A percentile compares a stretch with the other conserved stretches of the same genome.
Evolutionary conservation across 2,329 filamentous ascomycete species (phyloP).

Genomic region (Aspergillus viridinutans): DNA sequence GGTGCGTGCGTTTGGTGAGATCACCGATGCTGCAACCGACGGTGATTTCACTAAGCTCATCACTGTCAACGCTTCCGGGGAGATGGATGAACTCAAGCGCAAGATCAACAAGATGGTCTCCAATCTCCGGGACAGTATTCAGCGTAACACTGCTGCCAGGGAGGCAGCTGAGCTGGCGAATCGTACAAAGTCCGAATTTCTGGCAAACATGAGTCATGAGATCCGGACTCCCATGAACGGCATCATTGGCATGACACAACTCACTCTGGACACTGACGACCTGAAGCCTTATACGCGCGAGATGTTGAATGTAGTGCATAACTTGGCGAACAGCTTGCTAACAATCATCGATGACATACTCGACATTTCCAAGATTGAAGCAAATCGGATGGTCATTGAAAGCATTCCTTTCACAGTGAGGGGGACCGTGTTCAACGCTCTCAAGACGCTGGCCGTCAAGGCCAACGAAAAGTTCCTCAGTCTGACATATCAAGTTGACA

Average conservation of each 20-base stretch:
- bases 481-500: conserved; percentile 89
- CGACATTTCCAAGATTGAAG: conserved; percentile 76
- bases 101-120: conserved; percentile 99
- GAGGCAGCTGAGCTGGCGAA: conserved; percentile 95
- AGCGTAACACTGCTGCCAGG: conserved; percentile 90
- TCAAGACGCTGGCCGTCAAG: conserved; percentile 95
- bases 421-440: conserved; percentile 91
- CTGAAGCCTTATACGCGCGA: conserved; percentile 93
- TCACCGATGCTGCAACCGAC: conserved; percentile 95
- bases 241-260: conserved; percentile 96
- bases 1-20: conserved; percentile 95
- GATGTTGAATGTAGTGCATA: conserved; percentile 98
- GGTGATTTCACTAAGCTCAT: conserved; percentile 97
- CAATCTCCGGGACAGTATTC: conserved; percentile 90
- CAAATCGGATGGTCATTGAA: conserved; percentile 96
- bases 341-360: conserved; percentile 88
- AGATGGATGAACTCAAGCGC: conserved; percentile 98
- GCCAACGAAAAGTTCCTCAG: conserved; percentile 94
- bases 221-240: conserved; percentile 97
- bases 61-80: conserved; percentile 92
- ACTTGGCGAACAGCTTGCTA: conserved; percentile 88
- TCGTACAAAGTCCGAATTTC: conserved; percentile 96
- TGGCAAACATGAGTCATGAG: conserved; percentile 98
- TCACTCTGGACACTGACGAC: conserved; percentile 92
- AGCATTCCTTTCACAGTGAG: conserved; percentile 94